Evolutionary conservation across 2,329 filamentous ascomycete species (phyloP), one percentile per base, ranked within the genome.

Genomic region (Basipetospora sp.): DNA sequence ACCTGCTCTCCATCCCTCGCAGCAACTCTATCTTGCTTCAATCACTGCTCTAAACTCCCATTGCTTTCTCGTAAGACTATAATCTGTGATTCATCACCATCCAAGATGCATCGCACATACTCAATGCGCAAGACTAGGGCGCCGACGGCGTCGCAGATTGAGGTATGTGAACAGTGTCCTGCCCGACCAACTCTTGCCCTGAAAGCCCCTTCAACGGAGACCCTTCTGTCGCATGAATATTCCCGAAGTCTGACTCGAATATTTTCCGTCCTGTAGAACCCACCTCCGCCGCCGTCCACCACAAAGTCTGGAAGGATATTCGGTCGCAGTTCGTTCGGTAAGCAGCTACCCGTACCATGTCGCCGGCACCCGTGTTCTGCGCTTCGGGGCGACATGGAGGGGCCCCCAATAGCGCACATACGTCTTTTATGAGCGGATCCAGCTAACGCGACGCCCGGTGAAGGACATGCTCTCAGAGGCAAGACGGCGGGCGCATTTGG

Each of bases 61-160:
- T n/a, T n/a, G n/a, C n/a, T n/a, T n/a, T n/a, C n/a, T n/a, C n/a
- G n/a, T n/a, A n/a, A n/a, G n/a, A n/a, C 8, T 33, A 17, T 4
- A 19, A 19, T 19, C 31, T 33, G 11, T 8, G 9, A 9, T 5
- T 20, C 31, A 8, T 33, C 30, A 19, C 31, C n/a, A 13, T 25
- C 34, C 62, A 64, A 44, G 41, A 98, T 98, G 88, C 90, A 98
- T 74, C 86, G 88, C 60, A 94, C 90, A 48, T 98, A 96, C 62
- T 94, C 86, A 53, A 93, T 94, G 90, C 87, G 90, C 79, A 82
- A 92, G 64, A 80, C 83, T 62, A 80, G 90, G 71, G 85, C 85
- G 62, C 90, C 90, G 34, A 98, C 90, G 48, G 90, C 90, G 54
- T 92, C 86, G 54, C 71, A 75, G 54, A 65, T 76, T 32, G 70